A percentile compares a stretch with the other conserved stretches of the same genome.
These are phyloP conservation scores for Annulohypoxylon moriforme DNA, from an alignment of 495 filamentous ascomycete species.

Conservation along the genomic window DNA sequence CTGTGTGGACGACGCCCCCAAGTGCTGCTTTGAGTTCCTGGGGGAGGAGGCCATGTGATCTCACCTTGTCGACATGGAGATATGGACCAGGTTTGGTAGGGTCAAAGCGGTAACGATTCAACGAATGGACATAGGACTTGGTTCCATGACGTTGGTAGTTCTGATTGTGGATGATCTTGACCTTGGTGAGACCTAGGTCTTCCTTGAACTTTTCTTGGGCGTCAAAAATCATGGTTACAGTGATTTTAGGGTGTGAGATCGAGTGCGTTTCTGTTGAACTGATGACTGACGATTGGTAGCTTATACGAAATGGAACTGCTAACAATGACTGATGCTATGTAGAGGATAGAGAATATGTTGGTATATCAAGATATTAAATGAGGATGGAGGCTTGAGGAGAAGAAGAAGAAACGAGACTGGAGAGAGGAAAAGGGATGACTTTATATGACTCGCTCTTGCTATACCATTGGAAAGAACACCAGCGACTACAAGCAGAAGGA, in stretches of 20 bases:
- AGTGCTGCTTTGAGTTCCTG: conserved; percentile 48
- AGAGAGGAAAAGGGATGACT: background rate
- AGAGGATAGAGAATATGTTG: conserved; percentile 1
- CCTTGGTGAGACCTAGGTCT: conserved; percentile 58
- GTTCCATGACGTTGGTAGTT: conserved; percentile 73
- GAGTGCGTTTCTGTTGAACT: conserved; percentile 6
- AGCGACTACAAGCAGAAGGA: background rate
- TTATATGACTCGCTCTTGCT: background rate
- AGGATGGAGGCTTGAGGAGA: conserved; percentile 10
- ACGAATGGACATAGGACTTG: conserved; percentile 76
- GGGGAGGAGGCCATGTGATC: conserved; percentile 49
- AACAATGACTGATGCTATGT: background rate
- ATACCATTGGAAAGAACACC: background rate
- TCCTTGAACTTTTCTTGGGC: conserved; percentile 50
- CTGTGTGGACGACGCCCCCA: conserved; percentile 59
- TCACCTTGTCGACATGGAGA: conserved; percentile 57
- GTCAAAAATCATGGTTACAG: conserved; percentile 50
- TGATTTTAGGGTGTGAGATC: conserved; percentile 10
- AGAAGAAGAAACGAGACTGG: background rate
- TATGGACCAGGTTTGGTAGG: conserved; percentile 79
- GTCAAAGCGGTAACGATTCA: conserved; percentile 77
- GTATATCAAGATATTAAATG: background rate
- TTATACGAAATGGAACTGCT: conserved; percentile 20
- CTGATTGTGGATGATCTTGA: conserved; percentile 66
- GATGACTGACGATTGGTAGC: background rate